phyloP scores from a whole-genome alignment of 1,139 yeast genomes.

The Candida sanyaensis region DNA sequence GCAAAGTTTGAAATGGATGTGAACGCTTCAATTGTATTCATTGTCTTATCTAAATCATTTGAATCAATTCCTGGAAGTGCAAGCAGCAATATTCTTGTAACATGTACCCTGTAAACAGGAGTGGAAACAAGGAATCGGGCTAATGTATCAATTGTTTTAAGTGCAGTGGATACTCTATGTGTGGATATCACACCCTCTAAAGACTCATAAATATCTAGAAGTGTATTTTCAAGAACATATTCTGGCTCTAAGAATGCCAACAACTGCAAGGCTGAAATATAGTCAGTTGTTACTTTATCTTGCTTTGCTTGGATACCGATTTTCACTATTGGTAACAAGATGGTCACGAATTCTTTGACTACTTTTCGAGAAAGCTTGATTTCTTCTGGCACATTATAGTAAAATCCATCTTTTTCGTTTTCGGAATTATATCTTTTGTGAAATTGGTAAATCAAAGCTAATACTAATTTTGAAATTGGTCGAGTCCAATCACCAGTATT shows the following conservation, averaged over 20 bases:
- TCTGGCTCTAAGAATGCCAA: slow-evolving; percentile 67
- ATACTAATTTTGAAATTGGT: slow-evolving; percentile 64
- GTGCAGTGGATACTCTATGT: slow-evolving; percentile 76
- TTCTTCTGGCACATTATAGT: slow-evolving; percentile 45
- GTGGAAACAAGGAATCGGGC: slow-evolving; percentile 68
- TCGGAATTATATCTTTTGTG: slow-evolving; percentile 61
- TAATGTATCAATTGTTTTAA: slow-evolving; percentile 66
- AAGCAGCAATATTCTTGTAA: slow-evolving; percentile 70
- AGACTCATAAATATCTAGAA: slow-evolving; percentile 82
- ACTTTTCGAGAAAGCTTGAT: slow-evolving; percentile 48
- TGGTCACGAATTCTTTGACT: slow-evolving; percentile 51
- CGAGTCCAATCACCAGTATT: slow-evolving; percentile 85
- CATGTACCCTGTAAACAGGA: slow-evolving; percentile 73
- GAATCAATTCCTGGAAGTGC: slow-evolving; percentile 84
- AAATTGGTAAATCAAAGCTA: slow-evolving; percentile 55
- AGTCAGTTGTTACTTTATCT: slow-evolving; percentile 56
- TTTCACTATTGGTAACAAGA: slow-evolving; percentile 60
- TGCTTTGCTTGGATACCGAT: slow-evolving; percentile 82
- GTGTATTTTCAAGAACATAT: slow-evolving; percentile 59
- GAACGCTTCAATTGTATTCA: slow-evolving; percentile 68
- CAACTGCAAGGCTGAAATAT: slow-evolving; percentile 61
- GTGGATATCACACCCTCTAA: slow-evolving; percentile 79
- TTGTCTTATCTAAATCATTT: slow-evolving; percentile 78
- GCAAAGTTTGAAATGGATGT: slow-evolving; percentile 72
- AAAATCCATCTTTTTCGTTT: slow-evolving; percentile 37